Conservation (phyloP, 495 filamentous ascomycete genomes). For the Aeminium ludgeri region DNA sequence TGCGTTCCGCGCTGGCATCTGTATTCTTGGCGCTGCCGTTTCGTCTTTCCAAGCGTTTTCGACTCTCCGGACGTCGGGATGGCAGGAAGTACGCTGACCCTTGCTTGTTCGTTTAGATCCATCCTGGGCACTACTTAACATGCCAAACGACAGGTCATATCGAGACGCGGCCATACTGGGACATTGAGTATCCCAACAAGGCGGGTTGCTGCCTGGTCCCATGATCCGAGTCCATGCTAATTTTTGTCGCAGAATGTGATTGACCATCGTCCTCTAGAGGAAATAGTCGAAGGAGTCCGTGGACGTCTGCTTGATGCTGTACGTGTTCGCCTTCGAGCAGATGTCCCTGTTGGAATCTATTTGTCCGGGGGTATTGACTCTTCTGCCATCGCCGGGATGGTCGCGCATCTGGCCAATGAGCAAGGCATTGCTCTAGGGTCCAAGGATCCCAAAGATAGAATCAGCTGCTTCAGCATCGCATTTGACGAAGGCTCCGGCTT, state of each 20-base stretch:
- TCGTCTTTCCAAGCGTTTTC: no score
- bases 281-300: conserved; percentile 32
- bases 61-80: no score
- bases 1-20: no score
- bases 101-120: conserved; percentile 3
- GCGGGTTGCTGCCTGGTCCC: conserved; percentile 8
- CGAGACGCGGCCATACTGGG: conserved; percentile 30
- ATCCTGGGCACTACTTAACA: conserved; percentile 23
- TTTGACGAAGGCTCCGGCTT: conserved; percentile 30
- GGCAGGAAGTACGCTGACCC: no score
- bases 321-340: conserved; percentile 33
- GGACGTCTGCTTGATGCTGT: conserved; percentile 31
- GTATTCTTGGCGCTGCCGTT: no score
- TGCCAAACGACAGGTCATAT: conserved; percentile 19
- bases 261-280: conserved; percentile 26
- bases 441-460: conserved; percentile 19
- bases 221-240: not conserved
- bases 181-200: conserved; percentile 33
- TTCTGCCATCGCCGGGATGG: conserved; percentile 36
- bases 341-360: conserved; percentile 37
- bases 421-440: conserved; percentile 24
- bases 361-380: conserved; percentile 38
- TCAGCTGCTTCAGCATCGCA: conserved; percentile 32
- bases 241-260: not conserved
- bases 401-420: conserved; percentile 30